A percentile compares a stretch with the other conserved stretches of the same genome.
Conservation (phyloP, 176 grass and related monocot genomes). For the Canna indica region DNA sequence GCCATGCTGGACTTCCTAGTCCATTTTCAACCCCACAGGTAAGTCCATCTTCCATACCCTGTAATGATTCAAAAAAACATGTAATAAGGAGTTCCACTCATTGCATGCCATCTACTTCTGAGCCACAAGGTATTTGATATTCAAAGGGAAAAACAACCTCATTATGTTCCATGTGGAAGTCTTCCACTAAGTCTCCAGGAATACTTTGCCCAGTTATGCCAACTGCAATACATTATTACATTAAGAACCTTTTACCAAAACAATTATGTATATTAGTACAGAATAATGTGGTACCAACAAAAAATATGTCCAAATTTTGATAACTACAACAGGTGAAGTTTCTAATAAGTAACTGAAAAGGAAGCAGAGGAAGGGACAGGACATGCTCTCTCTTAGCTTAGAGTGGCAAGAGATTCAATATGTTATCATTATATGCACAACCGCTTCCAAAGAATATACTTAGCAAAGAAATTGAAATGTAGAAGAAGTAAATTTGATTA, state of each 20-base stretch:
- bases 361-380: neutral
- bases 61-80: slow-evolving; percentile 45
- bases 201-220: slow-evolving; percentile 39
- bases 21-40: slow-evolving; percentile 37
- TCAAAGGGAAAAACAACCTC: slow-evolving; percentile 25
- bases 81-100: slow-evolving; percentile 29
- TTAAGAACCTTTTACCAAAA: neutral
- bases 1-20: slow-evolving; percentile 40
- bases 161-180: slow-evolving; percentile 40
- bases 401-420: neutral
- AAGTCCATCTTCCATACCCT: slow-evolving; percentile 66
- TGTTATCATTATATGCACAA: neutral
- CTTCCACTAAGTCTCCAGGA: slow-evolving; percentile 41
- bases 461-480: neutral
- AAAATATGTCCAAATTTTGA: neutral
- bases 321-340: neutral
- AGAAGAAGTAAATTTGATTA: neutral
- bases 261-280: neutral
- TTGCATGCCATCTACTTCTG: neutral
- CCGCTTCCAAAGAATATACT: neutral
- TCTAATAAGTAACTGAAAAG: neutral
- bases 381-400: neutral
- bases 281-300: neutral
- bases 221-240: slow-evolving; percentile 35
- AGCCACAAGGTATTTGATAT: neutral